Evolutionary conservation across 2,329 filamentous ascomycete genomes (phyloP).

Genomic region (Fusarium burgessii): DNA sequence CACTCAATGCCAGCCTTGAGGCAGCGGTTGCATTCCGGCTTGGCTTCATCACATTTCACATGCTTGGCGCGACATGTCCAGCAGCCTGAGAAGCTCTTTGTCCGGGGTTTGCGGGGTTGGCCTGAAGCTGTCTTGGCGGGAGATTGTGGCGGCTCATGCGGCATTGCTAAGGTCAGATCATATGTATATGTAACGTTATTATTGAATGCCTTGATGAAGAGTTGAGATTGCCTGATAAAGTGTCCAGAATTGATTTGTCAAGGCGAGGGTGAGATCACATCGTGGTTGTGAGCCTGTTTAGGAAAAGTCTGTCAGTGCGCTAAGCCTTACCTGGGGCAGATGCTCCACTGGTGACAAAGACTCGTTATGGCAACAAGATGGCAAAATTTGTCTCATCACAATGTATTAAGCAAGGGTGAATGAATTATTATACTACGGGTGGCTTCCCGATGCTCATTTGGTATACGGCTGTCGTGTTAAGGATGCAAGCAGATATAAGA

Average conservation of each 20-base stretch:
- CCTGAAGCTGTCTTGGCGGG: slow-evolving; percentile 15
- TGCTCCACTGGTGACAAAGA: background rate
- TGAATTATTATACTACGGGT: no score
- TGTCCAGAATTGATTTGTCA: background rate
- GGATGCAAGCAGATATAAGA: background rate
- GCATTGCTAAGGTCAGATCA: slow-evolving; percentile 14
- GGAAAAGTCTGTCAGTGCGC: background rate
- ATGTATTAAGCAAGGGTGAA: background rate
- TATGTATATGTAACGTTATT: background rate
- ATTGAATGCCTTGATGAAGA: background rate
- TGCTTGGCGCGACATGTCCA: slow-evolving; percentile 46
- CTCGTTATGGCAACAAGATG: background rate
- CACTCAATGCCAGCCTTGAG: slow-evolving; percentile 34
- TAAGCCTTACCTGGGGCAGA: background rate
- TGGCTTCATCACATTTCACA: slow-evolving; percentile 42
- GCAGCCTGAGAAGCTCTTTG: slow-evolving; percentile 45
- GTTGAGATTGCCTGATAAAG: background rate
- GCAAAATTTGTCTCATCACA: background rate
- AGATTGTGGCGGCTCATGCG: slow-evolving; percentile 14
- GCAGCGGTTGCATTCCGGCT: slow-evolving; percentile 39
- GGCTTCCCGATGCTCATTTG: background rate
- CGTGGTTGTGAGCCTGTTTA: background rate
- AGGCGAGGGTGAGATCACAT: slow-evolving; percentile 8
- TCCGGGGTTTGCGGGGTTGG: slow-evolving; percentile 40
- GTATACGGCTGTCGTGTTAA: fast-evolving